A percentile compares a stretch with the other conserved stretches of the same genome.
Conservation (phyloP, 371 early-diverging fungal species). For the Rhizomucor miehei region DNA sequence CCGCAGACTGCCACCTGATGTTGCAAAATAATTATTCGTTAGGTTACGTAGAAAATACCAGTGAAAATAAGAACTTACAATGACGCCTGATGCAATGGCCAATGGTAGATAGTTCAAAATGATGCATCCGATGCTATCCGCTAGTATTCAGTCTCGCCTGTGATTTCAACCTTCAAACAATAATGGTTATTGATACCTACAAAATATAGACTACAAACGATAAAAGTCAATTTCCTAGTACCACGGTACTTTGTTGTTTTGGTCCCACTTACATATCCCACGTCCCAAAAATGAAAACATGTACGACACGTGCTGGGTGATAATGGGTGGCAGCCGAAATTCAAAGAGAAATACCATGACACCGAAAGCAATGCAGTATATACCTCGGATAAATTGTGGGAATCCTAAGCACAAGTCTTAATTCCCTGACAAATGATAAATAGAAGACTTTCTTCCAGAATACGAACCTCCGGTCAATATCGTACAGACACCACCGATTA, state of each 20-base stretch:
- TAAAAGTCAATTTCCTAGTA: no score
- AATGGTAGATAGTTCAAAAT: slow-evolving; percentile 10
- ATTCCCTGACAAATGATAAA: no score
- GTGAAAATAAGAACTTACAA: slow-evolving; percentile 9
- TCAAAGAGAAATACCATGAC: slow-evolving; percentile 39
- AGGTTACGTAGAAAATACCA: no score
- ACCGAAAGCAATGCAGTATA: slow-evolving; percentile 42
- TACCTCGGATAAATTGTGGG: slow-evolving; percentile 43
- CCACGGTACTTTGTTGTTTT: no score
- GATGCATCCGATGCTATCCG: slow-evolving; percentile 20
- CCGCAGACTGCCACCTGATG: slow-evolving; percentile 20
- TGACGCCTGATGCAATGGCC: slow-evolving; percentile 17
- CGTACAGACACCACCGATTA: slow-evolving; percentile 29
- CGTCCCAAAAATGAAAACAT: slow-evolving; percentile 23
- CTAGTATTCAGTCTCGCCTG: no score
- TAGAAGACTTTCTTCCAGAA: no score
- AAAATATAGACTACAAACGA: slow-evolving; percentile 25
- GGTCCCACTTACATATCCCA: slow-evolving; percentile 16
- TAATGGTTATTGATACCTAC: slow-evolving; percentile 9
- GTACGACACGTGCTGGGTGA: slow-evolving; percentile 25
- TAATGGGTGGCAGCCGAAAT: slow-evolving; percentile 30
- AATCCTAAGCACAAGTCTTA: slow-evolving; percentile 27
- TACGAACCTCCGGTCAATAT: slow-evolving; percentile 5
- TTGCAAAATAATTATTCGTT: no score
- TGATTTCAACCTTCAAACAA: not conserved